Conservation (phyloP, 306 rosid genomes). For the Glycine tomentella region DNA sequence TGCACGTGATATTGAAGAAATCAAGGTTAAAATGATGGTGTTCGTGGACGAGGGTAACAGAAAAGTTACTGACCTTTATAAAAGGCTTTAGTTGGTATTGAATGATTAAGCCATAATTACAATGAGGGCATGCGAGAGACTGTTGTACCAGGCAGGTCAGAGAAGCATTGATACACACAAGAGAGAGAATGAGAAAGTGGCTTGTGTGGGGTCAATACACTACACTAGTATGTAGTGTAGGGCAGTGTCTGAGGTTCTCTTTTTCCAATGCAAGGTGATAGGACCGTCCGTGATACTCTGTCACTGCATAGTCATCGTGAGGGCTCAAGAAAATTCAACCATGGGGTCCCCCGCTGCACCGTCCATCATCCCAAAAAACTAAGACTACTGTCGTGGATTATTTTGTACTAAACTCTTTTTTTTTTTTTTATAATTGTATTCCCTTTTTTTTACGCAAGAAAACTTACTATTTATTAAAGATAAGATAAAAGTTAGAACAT, state of each 20-base stretch:
- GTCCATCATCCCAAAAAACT: slow-evolving; percentile 46
- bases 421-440: too few relatives aligned
- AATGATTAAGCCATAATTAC: slow-evolving; percentile 74
- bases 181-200: background rate
- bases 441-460: background rate
- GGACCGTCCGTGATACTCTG: slow-evolving; percentile 80
- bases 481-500: background rate
- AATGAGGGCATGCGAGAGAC: slow-evolving; percentile 45
- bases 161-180: slow-evolving; percentile 31
- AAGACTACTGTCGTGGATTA: background rate
- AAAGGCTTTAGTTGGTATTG: slow-evolving; percentile 44
- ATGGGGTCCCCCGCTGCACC: slow-evolving; percentile 44
- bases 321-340: slow-evolving; percentile 40
- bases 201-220: slow-evolving; percentile 38
- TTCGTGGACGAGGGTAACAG: slow-evolving; percentile 2
- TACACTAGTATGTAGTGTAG: slow-evolving; percentile 1
- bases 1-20: background rate
- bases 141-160: slow-evolving; percentile 30
- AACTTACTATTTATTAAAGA: background rate
- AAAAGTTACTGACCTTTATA: slow-evolving; percentile 64
- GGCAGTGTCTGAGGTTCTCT: slow-evolving; percentile 36
- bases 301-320: slow-evolving; percentile 9
- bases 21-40: slow-evolving; percentile 29
- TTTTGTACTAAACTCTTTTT: background rate
- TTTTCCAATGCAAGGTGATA: slow-evolving; percentile 56